Conservation (phyloP, 257 asterid genomes). For the Datura wrightii region DNA sequence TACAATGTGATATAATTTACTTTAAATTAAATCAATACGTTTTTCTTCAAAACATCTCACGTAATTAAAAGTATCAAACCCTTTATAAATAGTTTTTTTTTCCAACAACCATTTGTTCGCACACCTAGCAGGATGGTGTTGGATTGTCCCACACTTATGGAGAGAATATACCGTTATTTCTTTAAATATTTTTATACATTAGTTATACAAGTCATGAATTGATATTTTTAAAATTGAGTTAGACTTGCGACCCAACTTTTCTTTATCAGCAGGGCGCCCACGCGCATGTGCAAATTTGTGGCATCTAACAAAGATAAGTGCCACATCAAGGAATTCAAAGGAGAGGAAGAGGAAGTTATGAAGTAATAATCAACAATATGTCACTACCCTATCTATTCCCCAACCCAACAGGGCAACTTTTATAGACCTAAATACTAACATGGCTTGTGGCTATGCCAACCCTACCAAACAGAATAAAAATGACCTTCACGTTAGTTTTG, state of each 20-base stretch:
- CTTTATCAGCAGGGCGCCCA: background rate
- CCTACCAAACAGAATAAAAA: conserved; percentile 35
- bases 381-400: conserved; percentile 36
- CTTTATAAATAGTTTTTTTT: too few relatives aligned
- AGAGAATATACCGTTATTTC: too few relatives aligned
- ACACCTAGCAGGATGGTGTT: background rate
- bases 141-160: background rate
- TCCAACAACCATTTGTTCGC: too few relatives aligned
- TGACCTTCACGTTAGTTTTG: conserved; percentile 47
- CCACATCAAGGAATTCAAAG: background rate
- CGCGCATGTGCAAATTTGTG: conserved; percentile 27
- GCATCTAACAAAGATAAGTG: background rate
- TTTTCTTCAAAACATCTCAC: too few relatives aligned
- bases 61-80: too few relatives aligned
- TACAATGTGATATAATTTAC: too few relatives aligned
- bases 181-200: too few relatives aligned
- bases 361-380: conserved; percentile 41
- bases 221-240: background rate
- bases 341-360: conserved; percentile 43
- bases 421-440: conserved; percentile 39
- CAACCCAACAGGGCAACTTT: conserved; percentile 27
- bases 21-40: too few relatives aligned
- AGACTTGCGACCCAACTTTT: background rate
- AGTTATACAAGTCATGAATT: too few relatives aligned
- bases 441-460: conserved; percentile 35